phyloP scores from a whole-genome alignment of 2,329 filamentous ascomycete genomes.

The Aspergillus luchuensis region DNA sequence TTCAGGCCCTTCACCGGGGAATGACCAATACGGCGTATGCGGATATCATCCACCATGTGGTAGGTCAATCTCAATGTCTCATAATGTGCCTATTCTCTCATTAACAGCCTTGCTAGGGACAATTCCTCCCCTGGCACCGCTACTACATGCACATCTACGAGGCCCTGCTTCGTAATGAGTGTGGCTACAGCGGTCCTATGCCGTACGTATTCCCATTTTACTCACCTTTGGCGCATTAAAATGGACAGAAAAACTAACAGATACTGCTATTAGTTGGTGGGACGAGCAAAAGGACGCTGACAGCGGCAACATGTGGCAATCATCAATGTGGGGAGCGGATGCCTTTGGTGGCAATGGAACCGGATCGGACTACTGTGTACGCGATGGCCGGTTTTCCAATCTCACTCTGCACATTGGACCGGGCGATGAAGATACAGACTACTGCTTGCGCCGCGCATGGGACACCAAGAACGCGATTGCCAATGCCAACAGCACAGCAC shows the following conservation, averaged over 20 bases:
- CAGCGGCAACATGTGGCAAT: conserved; percentile 13
- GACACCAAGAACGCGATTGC: conserved; percentile 1
- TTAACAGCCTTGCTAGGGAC: neutral
- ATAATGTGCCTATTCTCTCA: neutral
- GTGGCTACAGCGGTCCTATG: conserved; percentile 1
- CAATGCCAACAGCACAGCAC: conserved; percentile 5
- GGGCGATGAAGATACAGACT: conserved; percentile 11
- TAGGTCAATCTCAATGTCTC: neutral
- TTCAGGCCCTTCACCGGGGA: conserved; percentile 14
- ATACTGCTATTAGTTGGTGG: neutral
- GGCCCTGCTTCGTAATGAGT: conserved; percentile 8
- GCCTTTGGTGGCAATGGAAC: conserved; percentile 14
- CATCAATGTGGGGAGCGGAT: conserved; percentile 11
- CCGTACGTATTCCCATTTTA: neutral
- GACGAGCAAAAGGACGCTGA: conserved; percentile 13
- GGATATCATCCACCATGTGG: conserved; percentile 13
- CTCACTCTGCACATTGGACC: conserved; percentile 14
- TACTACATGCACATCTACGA: conserved; percentile 15
- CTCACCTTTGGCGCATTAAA: neutral
- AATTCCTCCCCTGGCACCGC: conserved; percentile 13
- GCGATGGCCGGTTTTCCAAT: conserved; percentile 13
- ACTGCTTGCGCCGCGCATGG: conserved; percentile 14
- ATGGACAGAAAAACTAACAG: neutral
- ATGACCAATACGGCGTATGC: conserved; percentile 14
- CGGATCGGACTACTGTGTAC: conserved; percentile 8